Percentiles rank a stretch among this genome's conserved stretches.
These are phyloP conservation scores for Pyricularia sp. DNA, from an alignment of 2,329 filamentous ascomycete genomes.

Conservation along the genomic window DNA sequence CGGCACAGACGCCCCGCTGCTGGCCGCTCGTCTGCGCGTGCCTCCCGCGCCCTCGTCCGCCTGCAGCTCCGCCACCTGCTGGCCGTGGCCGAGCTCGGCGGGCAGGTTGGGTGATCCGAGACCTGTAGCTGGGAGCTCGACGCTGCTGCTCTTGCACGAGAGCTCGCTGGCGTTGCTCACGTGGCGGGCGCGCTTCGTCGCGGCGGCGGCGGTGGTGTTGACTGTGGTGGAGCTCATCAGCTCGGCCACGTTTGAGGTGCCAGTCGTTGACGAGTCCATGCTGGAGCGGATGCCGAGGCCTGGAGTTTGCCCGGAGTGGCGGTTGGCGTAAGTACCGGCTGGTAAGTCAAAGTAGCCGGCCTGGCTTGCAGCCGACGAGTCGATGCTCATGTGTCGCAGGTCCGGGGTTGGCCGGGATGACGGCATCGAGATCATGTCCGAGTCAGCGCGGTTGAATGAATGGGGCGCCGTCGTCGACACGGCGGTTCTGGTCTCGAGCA, in stretches of 20 bases:
- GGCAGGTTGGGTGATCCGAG: slow-evolving; percentile 16
- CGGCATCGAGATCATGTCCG: not conserved
- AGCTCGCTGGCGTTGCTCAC: slow-evolving; percentile 40
- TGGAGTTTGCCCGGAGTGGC: slow-evolving; percentile 3
- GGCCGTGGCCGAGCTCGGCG: slow-evolving; percentile 27
- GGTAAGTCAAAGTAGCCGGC: slow-evolving; percentile 22
- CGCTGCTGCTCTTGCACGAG: slow-evolving; percentile 21
- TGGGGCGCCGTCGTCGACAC: not conserved
- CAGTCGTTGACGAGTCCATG: slow-evolving; percentile 25
- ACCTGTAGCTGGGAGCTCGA: slow-evolving; percentile 12
- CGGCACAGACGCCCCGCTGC: not conserved
- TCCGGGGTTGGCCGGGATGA: slow-evolving; percentile 10
- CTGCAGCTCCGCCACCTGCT: slow-evolving; percentile 26
- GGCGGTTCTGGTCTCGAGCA: slow-evolving; percentile 19
- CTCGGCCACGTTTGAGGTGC: not conserved
- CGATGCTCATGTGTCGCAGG: slow-evolving; percentile 5
- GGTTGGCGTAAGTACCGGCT: slow-evolving; percentile 9
- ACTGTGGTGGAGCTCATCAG: not conserved
- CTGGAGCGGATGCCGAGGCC: slow-evolving; percentile 18
- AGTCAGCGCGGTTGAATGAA: not conserved
- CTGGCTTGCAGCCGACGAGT: slow-evolving; percentile 9
- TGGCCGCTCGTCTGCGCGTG: slow-evolving; percentile 15
- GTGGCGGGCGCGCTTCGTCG: slow-evolving; percentile 22
- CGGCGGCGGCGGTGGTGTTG: not conserved
- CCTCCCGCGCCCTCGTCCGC: slow-evolving; percentile 15